Evolutionary conservation across 352 stramenopile species (phyloP), one percentile per base, ranked within the genome.

Genomic region (Globisporangium emineosum): DNA sequence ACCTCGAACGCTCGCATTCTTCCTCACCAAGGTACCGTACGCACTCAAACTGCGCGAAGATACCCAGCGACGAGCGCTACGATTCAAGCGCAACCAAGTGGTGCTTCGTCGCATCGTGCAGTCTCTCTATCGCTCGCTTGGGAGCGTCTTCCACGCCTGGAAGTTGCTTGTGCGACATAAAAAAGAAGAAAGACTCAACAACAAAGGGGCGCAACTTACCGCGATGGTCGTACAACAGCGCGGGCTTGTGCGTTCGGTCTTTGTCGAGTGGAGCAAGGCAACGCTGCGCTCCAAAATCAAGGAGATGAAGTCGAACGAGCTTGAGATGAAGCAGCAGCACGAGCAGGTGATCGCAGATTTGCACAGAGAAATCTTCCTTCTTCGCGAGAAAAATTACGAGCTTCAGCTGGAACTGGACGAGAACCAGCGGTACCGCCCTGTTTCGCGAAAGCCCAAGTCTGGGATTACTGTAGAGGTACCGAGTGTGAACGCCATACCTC

Each of bases 131-230:
- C 77, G 67, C 6, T 85, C 76, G 6, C 59, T 88, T 7, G 78
- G 76, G 8, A 75, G 63, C 10, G 76, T 88, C 5, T 88, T 88
- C 53, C 76, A 88, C 30, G 78, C 78, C 0, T 88, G 78, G 78
- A 76, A 81, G 40, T 69, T 71, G 13, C 64, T 78, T 27, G 68
- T 77, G 2, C 71, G 60, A 9, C 62, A 72, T 5, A 65, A 64
- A 21, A 66, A 62, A 19, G 76, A 85, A 5, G 76, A 88, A 53
- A 64, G 76, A 5, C 60, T 88, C 42, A 71, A 76, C 32, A 66
- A 70, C 25, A 88, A 88, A 60, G 78, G 74, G 1, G 76, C 76
- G 0, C 74, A 88, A 51, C 61, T 88, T 27, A 85, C 78, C 13
- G 72, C 76, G 2, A 80, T 79, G 73, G 69, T 88, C 15, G 66